These are phyloP conservation scores for Carallia pectinifolia DNA, from an alignment of 345 rosid genomes.

Conservation along the genomic window DNA sequence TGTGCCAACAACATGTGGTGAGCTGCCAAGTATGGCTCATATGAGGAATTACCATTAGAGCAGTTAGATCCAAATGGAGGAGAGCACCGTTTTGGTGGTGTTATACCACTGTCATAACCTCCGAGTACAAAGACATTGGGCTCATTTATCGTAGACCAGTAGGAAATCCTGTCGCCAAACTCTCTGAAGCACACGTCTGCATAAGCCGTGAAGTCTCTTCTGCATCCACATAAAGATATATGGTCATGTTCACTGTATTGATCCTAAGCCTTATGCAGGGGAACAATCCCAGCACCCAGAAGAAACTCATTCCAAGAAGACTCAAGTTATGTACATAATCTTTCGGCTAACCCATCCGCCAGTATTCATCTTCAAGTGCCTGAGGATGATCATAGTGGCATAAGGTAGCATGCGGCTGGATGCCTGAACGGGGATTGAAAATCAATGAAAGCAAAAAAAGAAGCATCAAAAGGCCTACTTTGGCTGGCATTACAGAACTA, in stretches of 20 bases:
- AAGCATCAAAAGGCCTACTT: not conserved
- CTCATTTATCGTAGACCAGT: conserved; percentile 78
- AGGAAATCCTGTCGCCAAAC: conserved; percentile 61
- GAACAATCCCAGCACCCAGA: not conserved
- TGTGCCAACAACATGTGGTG: conserved; percentile 72
- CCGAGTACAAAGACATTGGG: conserved; percentile 43
- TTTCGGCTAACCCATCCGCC: conserved; percentile 62
- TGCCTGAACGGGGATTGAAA: conserved; percentile 35
- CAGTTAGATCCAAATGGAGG: conserved; percentile 28
- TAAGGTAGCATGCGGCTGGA: conserved; percentile 60
- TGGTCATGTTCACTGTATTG: not conserved
- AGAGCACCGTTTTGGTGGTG: conserved; percentile 50
- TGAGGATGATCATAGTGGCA: conserved; percentile 62
- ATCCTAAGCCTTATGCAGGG: not conserved
- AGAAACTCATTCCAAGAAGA: not conserved
- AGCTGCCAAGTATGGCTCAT: conserved; percentile 66
- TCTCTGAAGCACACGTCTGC: conserved; percentile 75
- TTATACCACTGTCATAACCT: conserved; percentile 30
- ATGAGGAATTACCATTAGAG: conserved; percentile 52
- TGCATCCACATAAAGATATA: conserved; percentile 30
- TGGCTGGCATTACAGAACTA: not conserved
- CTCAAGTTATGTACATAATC: conserved; percentile 39
- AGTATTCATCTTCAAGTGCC: conserved; percentile 67
- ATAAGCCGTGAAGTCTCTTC: conserved; percentile 71
- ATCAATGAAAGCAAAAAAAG: not conserved